Conservation (phyloP, 2,329 filamentous ascomycete species). For the Fusarium luffae region DNA sequence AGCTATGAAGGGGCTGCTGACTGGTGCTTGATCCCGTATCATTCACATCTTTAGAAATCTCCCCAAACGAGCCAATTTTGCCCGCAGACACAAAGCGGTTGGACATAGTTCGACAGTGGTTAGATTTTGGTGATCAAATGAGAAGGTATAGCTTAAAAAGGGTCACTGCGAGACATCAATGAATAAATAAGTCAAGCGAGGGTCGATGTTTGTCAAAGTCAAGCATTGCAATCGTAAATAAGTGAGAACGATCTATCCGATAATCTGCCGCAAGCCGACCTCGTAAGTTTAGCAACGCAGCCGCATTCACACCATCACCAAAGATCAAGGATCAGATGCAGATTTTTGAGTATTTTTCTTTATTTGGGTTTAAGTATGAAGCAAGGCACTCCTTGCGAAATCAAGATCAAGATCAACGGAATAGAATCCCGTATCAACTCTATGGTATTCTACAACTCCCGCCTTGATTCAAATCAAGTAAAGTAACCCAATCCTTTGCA, state of each 20-base stretch:
- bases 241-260: slow-evolving; percentile 7
- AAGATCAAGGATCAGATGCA: background rate
- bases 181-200: background rate
- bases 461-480: slow-evolving; percentile 2
- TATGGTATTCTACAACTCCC: slow-evolving; percentile 2
- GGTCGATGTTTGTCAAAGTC: background rate
- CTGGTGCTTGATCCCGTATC: background rate
- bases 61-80: slow-evolving; percentile 54
- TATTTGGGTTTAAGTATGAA: background rate
- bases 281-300: background rate
- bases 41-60: slow-evolving; percentile 38
- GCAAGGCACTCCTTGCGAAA: background rate
- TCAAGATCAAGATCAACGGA: background rate
- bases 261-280: slow-evolving; percentile 18
- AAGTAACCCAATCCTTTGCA: background rate
- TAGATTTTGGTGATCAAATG: background rate
- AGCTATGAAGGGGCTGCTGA: slow-evolving; percentile 35
- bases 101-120: slow-evolving; percentile 54
- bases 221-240: background rate
- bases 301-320: background rate
- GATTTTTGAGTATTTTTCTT: background rate
- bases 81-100: slow-evolving; percentile 68
- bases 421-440: slow-evolving; percentile 4
- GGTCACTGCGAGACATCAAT: background rate
- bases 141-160: background rate